Evolutionary conservation across 176 grass and related monocot genomes (phyloP), one percentile per base, ranked within the genome.

Genomic region (Luzula sylvatica): DNA sequence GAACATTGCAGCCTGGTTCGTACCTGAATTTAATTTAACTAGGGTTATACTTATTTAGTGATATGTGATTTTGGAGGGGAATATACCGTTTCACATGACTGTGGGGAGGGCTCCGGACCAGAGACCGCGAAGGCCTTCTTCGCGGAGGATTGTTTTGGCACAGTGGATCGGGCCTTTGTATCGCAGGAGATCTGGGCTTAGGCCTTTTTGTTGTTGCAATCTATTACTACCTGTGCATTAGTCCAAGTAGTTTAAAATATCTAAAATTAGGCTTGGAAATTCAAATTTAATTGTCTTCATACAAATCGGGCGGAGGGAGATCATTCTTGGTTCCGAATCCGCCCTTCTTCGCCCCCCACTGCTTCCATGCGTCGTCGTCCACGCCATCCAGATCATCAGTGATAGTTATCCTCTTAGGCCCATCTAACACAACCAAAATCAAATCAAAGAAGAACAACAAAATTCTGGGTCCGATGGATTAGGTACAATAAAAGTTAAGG

Each of bases 1-100:
- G 78, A 98, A 98, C 93, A 98, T 98, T 40, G 66, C 93, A 27
- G 93, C 86, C 76, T 98, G 93, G 52, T 98, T 98, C 29, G 93
- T 98, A 14, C 30, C 30, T 35, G 30, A 7, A 7, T 7, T 7
- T 35, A 35, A 32, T 32, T 32, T 32, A 8, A 8, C 8, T 0
- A 35, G 30, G 0, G n/a, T n/a, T n/a, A n/a, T n/a, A n/a, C n/a
- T n/a, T n/a, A n/a, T n/a, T n/a, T n/a, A n/a, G n/a, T n/a, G n/a
- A n/a, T n/a, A n/a, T n/a, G n/a, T n/a, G n/a, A n/a, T n/a, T n/a
- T n/a, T n/a, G n/a, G n/a, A n/a, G n/a, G n/a, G n/a, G 30, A 35
- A 35, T 1, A 35, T 35, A 35, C 90, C 84, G 26, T 96, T 96
- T 21, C 90, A 83, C 90, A 96, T 86, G 1, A 96, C 81, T 3